Conservation (phyloP, 148 eudicot species). For the Rhododendron mucronatum region DNA sequence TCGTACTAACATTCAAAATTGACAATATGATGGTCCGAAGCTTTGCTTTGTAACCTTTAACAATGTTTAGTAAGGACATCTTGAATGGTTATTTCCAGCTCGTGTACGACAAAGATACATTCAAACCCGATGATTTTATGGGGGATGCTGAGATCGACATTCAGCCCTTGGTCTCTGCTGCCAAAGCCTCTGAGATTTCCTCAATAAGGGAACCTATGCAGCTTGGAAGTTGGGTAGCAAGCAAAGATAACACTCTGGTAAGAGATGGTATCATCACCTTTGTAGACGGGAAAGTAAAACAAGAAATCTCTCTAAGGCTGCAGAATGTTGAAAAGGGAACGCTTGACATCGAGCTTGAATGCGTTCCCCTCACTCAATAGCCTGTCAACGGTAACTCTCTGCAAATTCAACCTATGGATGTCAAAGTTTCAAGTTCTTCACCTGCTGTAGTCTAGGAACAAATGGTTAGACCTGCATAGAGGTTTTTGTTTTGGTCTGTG, state of each 20-base stretch:
- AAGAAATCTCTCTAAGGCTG: conserved; percentile 60
- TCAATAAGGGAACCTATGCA: conserved; percentile 35
- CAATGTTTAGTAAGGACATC: neutral
- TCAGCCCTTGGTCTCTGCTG: conserved; percentile 80
- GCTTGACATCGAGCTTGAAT: conserved; percentile 87
- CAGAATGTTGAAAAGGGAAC: conserved; percentile 86
- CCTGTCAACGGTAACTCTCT: neutral
- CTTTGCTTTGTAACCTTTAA: neutral
- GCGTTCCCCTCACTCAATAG: conserved; percentile 84
- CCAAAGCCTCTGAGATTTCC: conserved; percentile 59
- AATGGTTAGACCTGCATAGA: neutral
- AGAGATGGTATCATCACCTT: conserved; percentile 59
- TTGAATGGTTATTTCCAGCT: conserved; percentile 39
- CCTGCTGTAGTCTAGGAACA: neutral
- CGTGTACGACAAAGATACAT: conserved; percentile 90
- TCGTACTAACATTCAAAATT: neutral
- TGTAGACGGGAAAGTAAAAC: conserved; percentile 62
- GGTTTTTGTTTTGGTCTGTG: neutral
- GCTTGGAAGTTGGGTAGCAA: conserved; percentile 64
- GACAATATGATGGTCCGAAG: neutral
- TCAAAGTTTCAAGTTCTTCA: neutral
- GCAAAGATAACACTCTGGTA: conserved; percentile 67
- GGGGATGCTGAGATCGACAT: conserved; percentile 95
- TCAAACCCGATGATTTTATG: conserved; percentile 88
- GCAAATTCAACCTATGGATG: neutral